These are phyloP conservation scores for Colletotrichum sp. DNA, from an alignment of 2,329 filamentous ascomycete genomes.

Conservation along the genomic window DNA sequence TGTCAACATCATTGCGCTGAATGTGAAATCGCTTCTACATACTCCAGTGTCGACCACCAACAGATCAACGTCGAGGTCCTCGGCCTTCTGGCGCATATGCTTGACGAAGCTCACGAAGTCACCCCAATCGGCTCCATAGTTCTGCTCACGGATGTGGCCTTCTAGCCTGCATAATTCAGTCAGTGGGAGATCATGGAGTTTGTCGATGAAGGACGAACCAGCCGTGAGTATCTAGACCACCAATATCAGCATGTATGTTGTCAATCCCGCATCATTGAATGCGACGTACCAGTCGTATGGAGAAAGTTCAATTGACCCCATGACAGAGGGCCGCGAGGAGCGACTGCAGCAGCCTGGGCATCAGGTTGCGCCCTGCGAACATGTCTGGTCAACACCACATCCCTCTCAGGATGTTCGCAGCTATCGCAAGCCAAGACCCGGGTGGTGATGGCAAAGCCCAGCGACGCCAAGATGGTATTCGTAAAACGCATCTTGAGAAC, in stretches of 20 bases:
- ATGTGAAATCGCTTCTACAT: background rate
- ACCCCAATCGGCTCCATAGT: constrained; percentile 71
- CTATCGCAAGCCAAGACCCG: background rate
- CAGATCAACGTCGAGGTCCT: constrained; percentile 61
- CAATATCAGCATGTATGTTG: constrained; percentile 32
- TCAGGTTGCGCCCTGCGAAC: constrained; percentile 55
- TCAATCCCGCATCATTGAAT: constrained; percentile 60
- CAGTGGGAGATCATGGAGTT: background rate
- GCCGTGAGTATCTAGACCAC: background rate
- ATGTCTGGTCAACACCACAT: constrained; percentile 26
- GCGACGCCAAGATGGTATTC: background rate
- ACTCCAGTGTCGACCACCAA: constrained; percentile 65
- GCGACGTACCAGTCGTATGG: constrained; percentile 28
- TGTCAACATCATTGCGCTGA: constrained; percentile 20
- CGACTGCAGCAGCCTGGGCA: constrained; percentile 44
- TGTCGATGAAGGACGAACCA: background rate
- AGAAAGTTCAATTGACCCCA: constrained; percentile 70
- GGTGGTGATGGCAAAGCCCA: background rate
- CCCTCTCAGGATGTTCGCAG: constrained; percentile 14
- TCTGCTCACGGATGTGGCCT: constrained; percentile 65
- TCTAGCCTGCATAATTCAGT: constrained; percentile 48
- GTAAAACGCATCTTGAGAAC: background rate
- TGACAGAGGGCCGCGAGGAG: constrained; percentile 52
- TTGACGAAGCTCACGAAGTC: constrained; percentile 67
- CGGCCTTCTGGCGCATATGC: constrained; percentile 64